Conservation (phyloP, 2,329 filamentous ascomycete species). For the Pseudogymnoascus pannorum region DNA sequence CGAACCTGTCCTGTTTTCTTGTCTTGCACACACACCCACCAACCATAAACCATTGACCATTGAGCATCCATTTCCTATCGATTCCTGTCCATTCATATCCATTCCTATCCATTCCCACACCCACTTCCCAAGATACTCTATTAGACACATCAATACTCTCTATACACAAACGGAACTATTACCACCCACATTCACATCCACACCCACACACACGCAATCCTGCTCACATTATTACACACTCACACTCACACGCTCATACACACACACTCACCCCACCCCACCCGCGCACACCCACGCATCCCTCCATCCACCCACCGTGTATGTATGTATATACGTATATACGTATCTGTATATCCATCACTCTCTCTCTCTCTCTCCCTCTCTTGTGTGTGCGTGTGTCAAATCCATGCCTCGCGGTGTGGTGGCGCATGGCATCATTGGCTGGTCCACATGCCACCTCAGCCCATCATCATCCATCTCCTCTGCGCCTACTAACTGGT, state of each 20-base stretch:
- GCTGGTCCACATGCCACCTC: constrained; percentile 8
- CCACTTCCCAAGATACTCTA: background rate
- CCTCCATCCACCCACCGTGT: background rate
- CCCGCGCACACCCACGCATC: background rate
- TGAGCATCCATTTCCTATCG: background rate
- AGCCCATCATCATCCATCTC: constrained; percentile 1
- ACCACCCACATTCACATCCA: background rate
- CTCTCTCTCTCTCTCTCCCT: too few species aligned
- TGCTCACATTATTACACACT: too few species aligned
- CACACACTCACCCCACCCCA: background rate
- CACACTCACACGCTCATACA: background rate
- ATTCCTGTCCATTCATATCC: too few species aligned
- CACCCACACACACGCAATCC: too few species aligned
- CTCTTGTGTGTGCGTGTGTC: background rate
- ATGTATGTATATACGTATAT: background rate
- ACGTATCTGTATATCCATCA: too few species aligned
- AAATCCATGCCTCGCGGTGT: background rate
- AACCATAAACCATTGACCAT: background rate
- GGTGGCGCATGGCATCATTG: constrained; percentile 10
- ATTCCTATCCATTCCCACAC: too few species aligned
- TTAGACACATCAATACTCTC: too few species aligned
- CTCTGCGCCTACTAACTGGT: constrained; percentile 4
- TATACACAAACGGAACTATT: too few species aligned
- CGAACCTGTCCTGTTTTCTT: constrained; percentile 1
- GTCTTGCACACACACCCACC: background rate